phyloP scores from a whole-genome alignment of 345 rosid species.

The Boechera retrofracta region DNA sequence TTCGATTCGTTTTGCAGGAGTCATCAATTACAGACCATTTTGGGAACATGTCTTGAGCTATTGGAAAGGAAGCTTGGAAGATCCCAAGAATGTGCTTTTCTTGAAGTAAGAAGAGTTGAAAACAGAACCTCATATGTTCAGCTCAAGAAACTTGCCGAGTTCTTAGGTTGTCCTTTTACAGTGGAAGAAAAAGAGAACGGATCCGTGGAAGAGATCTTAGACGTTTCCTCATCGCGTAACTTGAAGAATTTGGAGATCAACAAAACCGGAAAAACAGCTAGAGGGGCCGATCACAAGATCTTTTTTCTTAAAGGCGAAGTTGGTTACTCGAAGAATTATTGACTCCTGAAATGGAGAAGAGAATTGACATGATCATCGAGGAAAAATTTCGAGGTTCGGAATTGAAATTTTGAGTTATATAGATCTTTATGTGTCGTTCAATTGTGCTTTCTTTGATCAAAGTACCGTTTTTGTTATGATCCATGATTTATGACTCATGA shows the following conservation, averaged over 20 bases:
- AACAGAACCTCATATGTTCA: background rate
- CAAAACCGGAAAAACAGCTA: slow-evolving; percentile 6
- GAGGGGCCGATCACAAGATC: slow-evolving; percentile 1
- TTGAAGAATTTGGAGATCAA: slow-evolving; percentile 34
- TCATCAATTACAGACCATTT: slow-evolving; percentile 25
- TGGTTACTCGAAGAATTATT: slow-evolving; percentile 30
- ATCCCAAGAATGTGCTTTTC: slow-evolving; percentile 23
- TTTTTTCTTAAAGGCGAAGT: slow-evolving; percentile 36
- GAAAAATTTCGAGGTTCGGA: slow-evolving; percentile 3
- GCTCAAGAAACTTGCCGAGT: no score
- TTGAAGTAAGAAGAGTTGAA: slow-evolving; percentile 45
- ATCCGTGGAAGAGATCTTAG: background rate
- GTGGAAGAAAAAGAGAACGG: no score
- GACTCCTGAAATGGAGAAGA: slow-evolving; percentile 33
- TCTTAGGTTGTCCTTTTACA: no score
- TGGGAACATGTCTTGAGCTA: slow-evolving; percentile 43
- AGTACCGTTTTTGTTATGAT: no score
- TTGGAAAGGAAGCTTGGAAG: slow-evolving; percentile 36
- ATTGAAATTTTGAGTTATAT: background rate
- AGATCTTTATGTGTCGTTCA: background rate
- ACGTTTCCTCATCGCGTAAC: slow-evolving; percentile 9
- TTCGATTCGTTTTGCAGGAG: slow-evolving; percentile 47
- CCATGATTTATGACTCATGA: no score
- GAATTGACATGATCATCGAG: slow-evolving; percentile 12
- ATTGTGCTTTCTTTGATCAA: no score